A percentile compares a stretch with the other conserved stretches of the same genome.
Conservation (phyloP, 768 basidiomycete species). For the Scleroderma bovista region DNA sequence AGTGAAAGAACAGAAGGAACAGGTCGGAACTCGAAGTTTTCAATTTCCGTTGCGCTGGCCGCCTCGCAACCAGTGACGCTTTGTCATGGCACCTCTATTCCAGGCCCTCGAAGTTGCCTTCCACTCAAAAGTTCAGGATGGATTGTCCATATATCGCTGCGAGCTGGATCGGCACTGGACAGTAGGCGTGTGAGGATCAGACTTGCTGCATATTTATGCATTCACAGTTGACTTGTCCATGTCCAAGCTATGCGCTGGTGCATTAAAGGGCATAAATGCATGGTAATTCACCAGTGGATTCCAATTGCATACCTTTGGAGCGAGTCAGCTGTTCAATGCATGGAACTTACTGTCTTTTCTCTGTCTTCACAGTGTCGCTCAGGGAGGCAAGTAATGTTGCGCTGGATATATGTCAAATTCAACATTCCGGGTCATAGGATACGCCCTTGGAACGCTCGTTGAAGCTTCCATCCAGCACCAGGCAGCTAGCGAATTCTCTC, state of each 20-base stretch:
- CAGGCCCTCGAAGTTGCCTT: slow-evolving; percentile 20
- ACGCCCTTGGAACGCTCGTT: slow-evolving; percentile 49
- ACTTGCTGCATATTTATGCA: too few relatives aligned
- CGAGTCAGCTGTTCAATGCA: neutral
- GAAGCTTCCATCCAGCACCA: slow-evolving; percentile 53
- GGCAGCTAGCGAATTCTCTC: slow-evolving; percentile 29
- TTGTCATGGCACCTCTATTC: slow-evolving; percentile 13
- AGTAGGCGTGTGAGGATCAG: slow-evolving; percentile 42
- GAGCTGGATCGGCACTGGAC: slow-evolving; percentile 43
- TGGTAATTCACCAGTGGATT: too few relatives aligned
- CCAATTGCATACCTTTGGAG: neutral
- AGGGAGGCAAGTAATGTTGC: slow-evolving; percentile 39
- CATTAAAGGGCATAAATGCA: too few relatives aligned
- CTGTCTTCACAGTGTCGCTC: slow-evolving; percentile 37
- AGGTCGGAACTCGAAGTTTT: too few relatives aligned
- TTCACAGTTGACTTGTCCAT: too few relatives aligned
- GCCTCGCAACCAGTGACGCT: too few relatives aligned
- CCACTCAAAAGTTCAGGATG: slow-evolving; percentile 16
- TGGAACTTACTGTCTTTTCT: neutral
- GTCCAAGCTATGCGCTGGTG: too few relatives aligned
- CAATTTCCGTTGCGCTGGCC: too few relatives aligned
- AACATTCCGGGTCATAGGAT: slow-evolving; percentile 36
- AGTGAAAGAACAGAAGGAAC: too few relatives aligned
- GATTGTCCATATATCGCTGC: slow-evolving; percentile 19
- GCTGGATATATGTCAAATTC: neutral